phyloP scores from a whole-genome alignment of 140 eudicot species.

The Erigeron philadelphicus region DNA sequence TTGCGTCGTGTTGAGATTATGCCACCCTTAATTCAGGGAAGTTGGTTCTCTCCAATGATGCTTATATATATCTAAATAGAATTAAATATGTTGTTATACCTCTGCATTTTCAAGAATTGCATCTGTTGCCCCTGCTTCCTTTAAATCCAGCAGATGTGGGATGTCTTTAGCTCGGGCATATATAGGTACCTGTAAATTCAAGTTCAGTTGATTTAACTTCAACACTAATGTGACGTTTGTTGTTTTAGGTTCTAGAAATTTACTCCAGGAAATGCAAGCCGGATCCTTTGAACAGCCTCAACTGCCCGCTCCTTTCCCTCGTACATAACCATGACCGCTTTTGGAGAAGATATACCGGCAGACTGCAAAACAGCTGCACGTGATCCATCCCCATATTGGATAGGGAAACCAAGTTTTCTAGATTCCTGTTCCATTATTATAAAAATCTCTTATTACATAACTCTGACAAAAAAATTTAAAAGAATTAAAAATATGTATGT shows the following conservation, averaged over 20 bases:
- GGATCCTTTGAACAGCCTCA: conserved; percentile 86
- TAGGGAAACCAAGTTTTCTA: conserved; percentile 76
- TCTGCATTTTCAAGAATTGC: conserved; percentile 92
- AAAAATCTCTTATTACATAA: background rate
- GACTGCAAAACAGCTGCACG: conserved; percentile 85
- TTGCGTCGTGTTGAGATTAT: too few relatives aligned
- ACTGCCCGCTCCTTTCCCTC: conserved; percentile 53
- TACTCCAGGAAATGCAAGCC: conserved; percentile 85
- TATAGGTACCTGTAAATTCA: conserved; percentile 55
- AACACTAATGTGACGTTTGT: background rate
- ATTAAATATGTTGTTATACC: conserved; percentile 26
- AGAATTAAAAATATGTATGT: background rate
- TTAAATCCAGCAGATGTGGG: conserved; percentile 70
- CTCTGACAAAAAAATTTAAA: background rate
- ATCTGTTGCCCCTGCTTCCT: conserved; percentile 93
- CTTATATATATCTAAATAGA: background rate
- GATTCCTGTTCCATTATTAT: conserved; percentile 47
- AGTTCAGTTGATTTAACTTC: conserved; percentile 11
- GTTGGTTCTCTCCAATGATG: background rate
- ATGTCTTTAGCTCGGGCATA: conserved; percentile 86
- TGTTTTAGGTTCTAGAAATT: conserved; percentile 10
- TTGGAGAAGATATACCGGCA: conserved; percentile 90
- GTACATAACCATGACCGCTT: conserved; percentile 92
- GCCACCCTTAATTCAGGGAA: too few relatives aligned
- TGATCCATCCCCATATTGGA: conserved; percentile 90